Evolutionary conservation across 2,329 filamentous ascomycete species (phyloP).

Genomic region (Fusarium subtropicale): DNA sequence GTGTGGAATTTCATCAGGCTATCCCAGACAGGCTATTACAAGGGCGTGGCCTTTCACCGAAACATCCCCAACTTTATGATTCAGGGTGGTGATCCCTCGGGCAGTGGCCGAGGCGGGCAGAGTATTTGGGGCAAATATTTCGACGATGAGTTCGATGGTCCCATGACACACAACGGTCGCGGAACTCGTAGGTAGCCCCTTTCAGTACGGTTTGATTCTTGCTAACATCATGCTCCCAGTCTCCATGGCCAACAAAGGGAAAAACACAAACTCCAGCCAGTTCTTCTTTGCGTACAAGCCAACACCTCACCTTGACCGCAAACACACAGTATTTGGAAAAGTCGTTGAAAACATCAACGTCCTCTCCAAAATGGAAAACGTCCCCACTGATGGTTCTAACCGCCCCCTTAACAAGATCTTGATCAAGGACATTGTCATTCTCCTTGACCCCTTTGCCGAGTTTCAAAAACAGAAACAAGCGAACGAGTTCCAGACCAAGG

Average conservation of each 20-base stretch:
- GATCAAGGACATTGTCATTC: slow-evolving; percentile 86
- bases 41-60: slow-evolving; percentile 84
- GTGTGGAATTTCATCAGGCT: slow-evolving; percentile 97
- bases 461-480: slow-evolving; percentile 81
- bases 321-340: slow-evolving; percentile 96
- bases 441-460: slow-evolving; percentile 95
- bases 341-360: slow-evolving; percentile 82
- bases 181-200: slow-evolving; percentile 65
- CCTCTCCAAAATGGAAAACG: slow-evolving; percentile 80
- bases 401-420: slow-evolving; percentile 81
- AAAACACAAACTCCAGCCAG: slow-evolving; percentile 95
- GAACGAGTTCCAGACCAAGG: slow-evolving; percentile 67
- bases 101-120: slow-evolving; percentile 88
- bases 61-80: slow-evolving; percentile 99
- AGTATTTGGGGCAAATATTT: slow-evolving; percentile 97
- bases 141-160: slow-evolving; percentile 91
- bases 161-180: slow-evolving; percentile 82
- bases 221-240: slow-evolving; percentile 43
- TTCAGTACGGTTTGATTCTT: background rate
- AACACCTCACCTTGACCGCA: slow-evolving; percentile 87
- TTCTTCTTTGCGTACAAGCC: slow-evolving; percentile 94
- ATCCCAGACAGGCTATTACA: slow-evolving; percentile 91
- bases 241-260: slow-evolving; percentile 98
- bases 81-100: slow-evolving; percentile 93
- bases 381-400: slow-evolving; percentile 79